These are phyloP conservation scores for Decorospora gaudefroyi DNA, from an alignment of 2,329 filamentous ascomycete species.

Conservation along the genomic window DNA sequence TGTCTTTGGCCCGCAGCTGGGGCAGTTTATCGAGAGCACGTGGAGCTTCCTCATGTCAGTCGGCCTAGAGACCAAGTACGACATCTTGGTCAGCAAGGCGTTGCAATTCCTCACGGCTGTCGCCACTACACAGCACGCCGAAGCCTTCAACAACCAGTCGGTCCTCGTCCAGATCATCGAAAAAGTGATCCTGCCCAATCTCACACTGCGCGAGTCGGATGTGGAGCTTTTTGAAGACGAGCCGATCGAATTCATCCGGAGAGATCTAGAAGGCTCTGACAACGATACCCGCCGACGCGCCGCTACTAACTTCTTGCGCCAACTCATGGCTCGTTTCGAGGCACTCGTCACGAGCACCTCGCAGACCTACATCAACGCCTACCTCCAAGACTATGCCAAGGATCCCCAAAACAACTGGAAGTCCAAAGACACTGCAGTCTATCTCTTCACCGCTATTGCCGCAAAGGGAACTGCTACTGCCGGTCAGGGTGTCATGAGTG, in stretches of 20 bases:
- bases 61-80: slow-evolving; percentile 87
- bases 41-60: slow-evolving; percentile 90
- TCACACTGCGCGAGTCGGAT: slow-evolving; percentile 88
- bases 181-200: slow-evolving; percentile 93
- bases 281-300: slow-evolving; percentile 90
- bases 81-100: slow-evolving; percentile 90
- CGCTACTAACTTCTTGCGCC: slow-evolving; percentile 90
- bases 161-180: slow-evolving; percentile 87
- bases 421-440: slow-evolving; percentile 96
- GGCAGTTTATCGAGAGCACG: slow-evolving; percentile 83
- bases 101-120: slow-evolving; percentile 93
- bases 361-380: slow-evolving; percentile 82
- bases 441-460: slow-evolving; percentile 91
- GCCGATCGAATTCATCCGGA: slow-evolving; percentile 95
- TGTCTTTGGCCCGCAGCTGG: slow-evolving; percentile 79
- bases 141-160: slow-evolving; percentile 80
- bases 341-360: slow-evolving; percentile 83
- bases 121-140: slow-evolving; percentile 75
- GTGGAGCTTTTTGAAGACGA: slow-evolving; percentile 97
- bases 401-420: slow-evolving; percentile 77
- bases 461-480: slow-evolving; percentile 88
- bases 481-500: slow-evolving; percentile 85
- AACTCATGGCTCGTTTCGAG: slow-evolving; percentile 88
- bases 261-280: slow-evolving; percentile 94
- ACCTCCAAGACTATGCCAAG: slow-evolving; percentile 74